Conservation (phyloP, 2,329 filamentous ascomycete genomes). For the Byssothecium circinans region DNA sequence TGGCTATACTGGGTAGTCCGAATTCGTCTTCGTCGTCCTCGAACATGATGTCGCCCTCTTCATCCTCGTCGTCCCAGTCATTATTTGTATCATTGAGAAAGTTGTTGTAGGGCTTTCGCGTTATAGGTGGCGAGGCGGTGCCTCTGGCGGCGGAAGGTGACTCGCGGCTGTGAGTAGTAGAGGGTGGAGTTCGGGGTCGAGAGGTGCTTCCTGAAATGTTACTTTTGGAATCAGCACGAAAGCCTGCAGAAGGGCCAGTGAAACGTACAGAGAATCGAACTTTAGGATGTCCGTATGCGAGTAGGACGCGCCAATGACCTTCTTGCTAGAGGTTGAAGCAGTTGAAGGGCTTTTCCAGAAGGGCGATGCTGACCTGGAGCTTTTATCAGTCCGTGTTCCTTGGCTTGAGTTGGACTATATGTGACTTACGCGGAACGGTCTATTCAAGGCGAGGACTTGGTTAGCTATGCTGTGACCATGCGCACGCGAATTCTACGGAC, state of each 20-base stretch:
- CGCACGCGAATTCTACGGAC: constrained; percentile 62
- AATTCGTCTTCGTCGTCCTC: constrained; percentile 96
- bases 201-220: constrained; percentile 63
- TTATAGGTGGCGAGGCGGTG: constrained; percentile 59
- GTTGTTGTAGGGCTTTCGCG: constrained; percentile 74
- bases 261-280: constrained; percentile 72
- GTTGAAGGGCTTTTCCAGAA: constrained; percentile 74
- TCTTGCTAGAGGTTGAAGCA: constrained; percentile 52
- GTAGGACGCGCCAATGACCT: constrained; percentile 91
- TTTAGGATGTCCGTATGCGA: constrained; percentile 95
- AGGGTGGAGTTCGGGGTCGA: constrained; percentile 74
- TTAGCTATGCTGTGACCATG: constrained; percentile 40
- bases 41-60: constrained; percentile 71
- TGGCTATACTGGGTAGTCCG: constrained; percentile 87
- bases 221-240: constrained; percentile 45
- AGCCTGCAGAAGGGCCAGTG: background rate
- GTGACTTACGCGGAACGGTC: constrained; percentile 43
- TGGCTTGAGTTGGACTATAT: constrained; percentile 2
- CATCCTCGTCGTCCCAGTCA: constrained; percentile 74
- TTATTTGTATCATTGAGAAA: constrained; percentile 81
- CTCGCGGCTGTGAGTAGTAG: constrained; percentile 61
- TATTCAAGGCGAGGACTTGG: constrained; percentile 26
- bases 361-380: constrained; percentile 73
- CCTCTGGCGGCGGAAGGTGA: constrained; percentile 59
- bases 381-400: constrained; percentile 20